Percentiles rank a stretch among this genome's conserved stretches.
phyloP scores from a whole-genome alignment of 1,139 yeast genomes.

The Kluyveromyces sp. region DNA sequence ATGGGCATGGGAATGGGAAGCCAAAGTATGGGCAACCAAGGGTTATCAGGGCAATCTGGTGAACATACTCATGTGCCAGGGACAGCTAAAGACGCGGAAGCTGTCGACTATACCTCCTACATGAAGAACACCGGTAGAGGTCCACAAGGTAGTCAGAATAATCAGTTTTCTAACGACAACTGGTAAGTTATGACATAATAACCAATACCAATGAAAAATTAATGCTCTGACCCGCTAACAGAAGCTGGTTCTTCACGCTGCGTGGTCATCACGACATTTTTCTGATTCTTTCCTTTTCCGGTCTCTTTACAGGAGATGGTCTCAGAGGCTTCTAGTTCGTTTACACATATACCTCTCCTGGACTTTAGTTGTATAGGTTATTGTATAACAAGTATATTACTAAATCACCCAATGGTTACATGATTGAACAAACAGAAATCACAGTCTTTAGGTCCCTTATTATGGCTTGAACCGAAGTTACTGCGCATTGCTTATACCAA shows the following conservation, averaged over 20 bases:
- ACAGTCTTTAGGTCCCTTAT: too few relatives aligned
- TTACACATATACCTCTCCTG: too few relatives aligned
- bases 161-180: slow-evolving; percentile 2
- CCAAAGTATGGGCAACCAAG: neutral
- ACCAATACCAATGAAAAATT: neutral
- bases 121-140: neutral
- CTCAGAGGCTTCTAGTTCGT: neutral
- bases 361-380: too few relatives aligned
- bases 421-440: too few relatives aligned
- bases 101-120: neutral
- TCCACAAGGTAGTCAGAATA: slow-evolving; percentile 1
- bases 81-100: neutral
- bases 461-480: too few relatives aligned
- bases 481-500: too few relatives aligned
- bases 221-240: neutral
- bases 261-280: neutral
- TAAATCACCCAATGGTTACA: neutral
- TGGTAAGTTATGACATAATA: neutral
- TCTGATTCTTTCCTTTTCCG: neutral
- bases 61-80: slow-evolving; percentile 1
- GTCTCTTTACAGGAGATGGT: neutral
- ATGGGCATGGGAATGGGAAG: neutral
- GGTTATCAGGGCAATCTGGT: neutral
- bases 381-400: neutral
- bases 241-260: neutral